These are phyloP conservation scores for Inonotus obliquus DNA, from an alignment of 1,284 basidiomycete species.

Conservation along the genomic window DNA sequence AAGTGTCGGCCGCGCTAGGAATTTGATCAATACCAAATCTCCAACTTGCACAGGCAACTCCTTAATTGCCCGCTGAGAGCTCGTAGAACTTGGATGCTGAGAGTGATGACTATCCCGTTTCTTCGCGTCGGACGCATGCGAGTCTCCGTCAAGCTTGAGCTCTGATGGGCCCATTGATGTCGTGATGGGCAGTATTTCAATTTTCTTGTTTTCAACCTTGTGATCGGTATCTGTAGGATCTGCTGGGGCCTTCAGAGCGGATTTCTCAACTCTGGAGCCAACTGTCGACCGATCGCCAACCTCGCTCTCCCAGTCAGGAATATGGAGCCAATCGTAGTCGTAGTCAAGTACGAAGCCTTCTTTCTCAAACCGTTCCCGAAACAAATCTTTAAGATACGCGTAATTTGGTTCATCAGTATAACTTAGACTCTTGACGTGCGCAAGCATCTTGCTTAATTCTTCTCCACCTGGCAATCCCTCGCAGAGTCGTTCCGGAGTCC, in stretches of 20 bases:
- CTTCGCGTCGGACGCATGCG: background rate
- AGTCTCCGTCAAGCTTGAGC: background rate
- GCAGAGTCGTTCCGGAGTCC: constrained; percentile 16
- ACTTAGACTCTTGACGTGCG: constrained; percentile 14
- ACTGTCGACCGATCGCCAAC: background rate
- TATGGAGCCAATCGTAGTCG: constrained; percentile 13
- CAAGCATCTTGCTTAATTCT: constrained; percentile 18
- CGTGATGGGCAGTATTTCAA: background rate
- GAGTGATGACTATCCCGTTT: background rate
- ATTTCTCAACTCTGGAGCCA: background rate
- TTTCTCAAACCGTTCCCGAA: background rate
- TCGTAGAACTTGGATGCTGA: background rate
- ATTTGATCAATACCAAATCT: constrained; percentile 10
- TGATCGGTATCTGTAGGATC: too few species aligned
- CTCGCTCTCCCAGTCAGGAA: background rate
- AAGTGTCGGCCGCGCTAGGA: constrained; percentile 8
- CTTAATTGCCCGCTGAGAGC: background rate
- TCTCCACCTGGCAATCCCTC: constrained; percentile 17
- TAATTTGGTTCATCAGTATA: constrained; percentile 20
- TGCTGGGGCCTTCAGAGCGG: background rate
- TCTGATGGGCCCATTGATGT: background rate
- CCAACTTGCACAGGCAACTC: background rate
- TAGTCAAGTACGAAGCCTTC: constrained; percentile 8
- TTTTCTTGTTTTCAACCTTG: background rate
- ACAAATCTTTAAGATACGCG: constrained; percentile 15